phyloP scores from a whole-genome alignment of 176 grass and related monocot species.

The Juncus inflexus region DNA sequence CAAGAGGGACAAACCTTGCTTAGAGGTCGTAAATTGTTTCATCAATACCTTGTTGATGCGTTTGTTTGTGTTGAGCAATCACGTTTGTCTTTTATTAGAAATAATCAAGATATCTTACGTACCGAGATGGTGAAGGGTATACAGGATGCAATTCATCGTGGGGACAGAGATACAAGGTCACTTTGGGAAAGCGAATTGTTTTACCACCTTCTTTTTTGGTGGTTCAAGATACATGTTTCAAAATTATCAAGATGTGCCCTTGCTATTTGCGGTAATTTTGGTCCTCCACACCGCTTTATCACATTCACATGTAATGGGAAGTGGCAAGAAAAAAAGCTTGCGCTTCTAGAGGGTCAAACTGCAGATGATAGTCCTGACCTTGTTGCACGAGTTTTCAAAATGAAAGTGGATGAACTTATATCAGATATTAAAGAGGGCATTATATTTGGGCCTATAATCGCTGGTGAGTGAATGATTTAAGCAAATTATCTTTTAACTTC shows the following conservation, averaged over 20 bases:
- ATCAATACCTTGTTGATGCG: too few species aligned
- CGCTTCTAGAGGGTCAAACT: not conserved
- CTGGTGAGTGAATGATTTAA: not conserved
- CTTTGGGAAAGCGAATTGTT: not conserved
- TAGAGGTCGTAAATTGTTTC: too few species aligned
- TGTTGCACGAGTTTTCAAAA: not conserved
- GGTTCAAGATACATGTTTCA: conserved; percentile 3
- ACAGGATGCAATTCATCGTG: too few species aligned
- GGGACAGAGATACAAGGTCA: not conserved
- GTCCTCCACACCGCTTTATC: not conserved
- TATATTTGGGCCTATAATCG: not conserved
- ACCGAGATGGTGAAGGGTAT: too few species aligned
- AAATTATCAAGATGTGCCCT: conserved; percentile 26
- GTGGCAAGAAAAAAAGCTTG: not conserved
- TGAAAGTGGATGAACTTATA: not conserved
- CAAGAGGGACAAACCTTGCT: too few species aligned
- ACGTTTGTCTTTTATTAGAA: too few species aligned
- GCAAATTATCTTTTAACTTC: not conserved
- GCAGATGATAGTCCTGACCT: not conserved
- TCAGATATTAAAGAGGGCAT: not conserved
- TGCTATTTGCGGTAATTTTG: not conserved
- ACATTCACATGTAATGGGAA: conserved; percentile 16
- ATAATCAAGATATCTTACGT: too few species aligned
- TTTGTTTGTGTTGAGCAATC: too few species aligned
- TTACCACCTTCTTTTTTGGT: not conserved